Conservation (phyloP, 352 stramenopile species). For the Pythium dissotocum region DNA sequence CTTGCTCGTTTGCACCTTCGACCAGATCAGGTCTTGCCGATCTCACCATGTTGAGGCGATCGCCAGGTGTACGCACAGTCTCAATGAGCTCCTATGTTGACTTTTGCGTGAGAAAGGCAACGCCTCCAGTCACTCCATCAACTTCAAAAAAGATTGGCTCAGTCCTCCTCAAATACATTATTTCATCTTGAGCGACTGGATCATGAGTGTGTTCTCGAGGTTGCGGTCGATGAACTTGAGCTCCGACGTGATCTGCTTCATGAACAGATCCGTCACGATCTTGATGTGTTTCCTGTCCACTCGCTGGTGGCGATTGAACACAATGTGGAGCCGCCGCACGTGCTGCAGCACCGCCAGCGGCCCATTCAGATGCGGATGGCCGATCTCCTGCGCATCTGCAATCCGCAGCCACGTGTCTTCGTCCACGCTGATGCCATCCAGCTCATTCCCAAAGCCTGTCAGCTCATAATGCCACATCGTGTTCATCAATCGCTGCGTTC, state of each 20-base stretch:
- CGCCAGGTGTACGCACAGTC: too few species aligned
- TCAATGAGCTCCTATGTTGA: too few species aligned
- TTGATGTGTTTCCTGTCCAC: neutral
- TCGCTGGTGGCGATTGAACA: neutral
- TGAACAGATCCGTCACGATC: neutral
- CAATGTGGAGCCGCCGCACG: slow-evolving; percentile 8
- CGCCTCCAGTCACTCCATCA: too few species aligned
- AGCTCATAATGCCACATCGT: neutral
- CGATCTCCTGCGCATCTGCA: slow-evolving; percentile 5
- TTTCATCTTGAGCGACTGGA: neutral
- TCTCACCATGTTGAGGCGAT: too few species aligned
- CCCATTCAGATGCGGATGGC: slow-evolving; percentile 12
- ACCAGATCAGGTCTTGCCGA: too few species aligned
- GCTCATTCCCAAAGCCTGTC: slow-evolving; percentile 11
- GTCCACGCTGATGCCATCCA: slow-evolving; percentile 4
- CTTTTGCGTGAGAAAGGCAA: too few species aligned
- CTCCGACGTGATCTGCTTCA: neutral
- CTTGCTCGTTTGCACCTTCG: too few species aligned
- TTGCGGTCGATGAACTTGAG: neutral
- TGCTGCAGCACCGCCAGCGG: slow-evolving; percentile 21
- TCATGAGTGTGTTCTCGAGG: neutral
- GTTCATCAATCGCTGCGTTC: slow-evolving; percentile 1
- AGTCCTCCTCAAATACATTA: neutral
- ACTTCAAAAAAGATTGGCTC: too few species aligned
- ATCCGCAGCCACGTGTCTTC: slow-evolving; percentile 21